These are phyloP conservation scores for Podaxis sp. DNA, from an alignment of 768 basidiomycete genomes.

Conservation along the genomic window DNA sequence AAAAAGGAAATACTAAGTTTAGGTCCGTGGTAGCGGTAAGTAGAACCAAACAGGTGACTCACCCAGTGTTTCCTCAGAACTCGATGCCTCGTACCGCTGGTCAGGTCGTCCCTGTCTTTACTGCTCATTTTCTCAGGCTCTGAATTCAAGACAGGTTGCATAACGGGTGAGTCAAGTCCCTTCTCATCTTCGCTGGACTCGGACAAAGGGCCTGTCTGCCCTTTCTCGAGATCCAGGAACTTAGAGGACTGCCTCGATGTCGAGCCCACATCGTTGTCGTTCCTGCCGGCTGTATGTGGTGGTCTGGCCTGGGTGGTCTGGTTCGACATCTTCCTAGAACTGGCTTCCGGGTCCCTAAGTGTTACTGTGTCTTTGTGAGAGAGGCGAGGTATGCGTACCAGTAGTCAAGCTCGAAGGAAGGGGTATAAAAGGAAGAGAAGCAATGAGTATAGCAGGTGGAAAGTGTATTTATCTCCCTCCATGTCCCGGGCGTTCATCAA, in stretches of 20 bases:
- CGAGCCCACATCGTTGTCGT: neutral
- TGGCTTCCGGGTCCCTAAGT: neutral
- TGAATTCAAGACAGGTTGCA: neutral
- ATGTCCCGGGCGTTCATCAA: neutral
- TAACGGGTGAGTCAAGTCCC: neutral
- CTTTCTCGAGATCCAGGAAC: conserved; percentile 5
- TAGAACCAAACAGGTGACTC: neutral
- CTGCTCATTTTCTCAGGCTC: neutral
- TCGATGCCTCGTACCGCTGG: neutral
- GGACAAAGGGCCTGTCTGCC: neutral
- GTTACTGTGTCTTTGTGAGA: neutral
- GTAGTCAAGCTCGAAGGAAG: neutral
- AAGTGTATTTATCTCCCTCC: neutral
- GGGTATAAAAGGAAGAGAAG: neutral
- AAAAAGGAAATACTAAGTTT: neutral
- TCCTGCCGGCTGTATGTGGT: neutral
- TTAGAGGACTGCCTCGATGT: neutral
- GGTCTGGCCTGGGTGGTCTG: neutral
- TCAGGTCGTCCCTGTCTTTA: neutral
- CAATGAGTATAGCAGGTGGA: neutral
- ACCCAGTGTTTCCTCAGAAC: conserved; percentile 1
- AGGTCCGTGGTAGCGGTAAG: neutral
- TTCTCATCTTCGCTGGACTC: conserved; percentile 5
- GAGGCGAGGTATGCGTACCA: neutral
- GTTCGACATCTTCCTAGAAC: neutral